These are phyloP conservation scores for Aspergillus pseudonomiae DNA, from an alignment of 2,329 filamentous ascomycete genomes.

Conservation along the genomic window DNA sequence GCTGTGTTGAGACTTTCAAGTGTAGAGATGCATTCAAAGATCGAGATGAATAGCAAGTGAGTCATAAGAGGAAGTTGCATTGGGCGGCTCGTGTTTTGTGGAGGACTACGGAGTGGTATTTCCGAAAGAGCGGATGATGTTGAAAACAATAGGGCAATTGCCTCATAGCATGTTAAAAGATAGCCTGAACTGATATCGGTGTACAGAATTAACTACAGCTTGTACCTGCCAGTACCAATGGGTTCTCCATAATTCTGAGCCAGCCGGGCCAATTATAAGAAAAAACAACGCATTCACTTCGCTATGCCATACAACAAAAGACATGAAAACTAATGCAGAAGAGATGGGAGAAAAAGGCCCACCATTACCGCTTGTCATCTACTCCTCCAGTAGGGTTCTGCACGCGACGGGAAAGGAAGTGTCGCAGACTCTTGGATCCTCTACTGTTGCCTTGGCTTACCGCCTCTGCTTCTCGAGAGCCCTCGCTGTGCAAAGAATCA, in stretches of 20 bases:
- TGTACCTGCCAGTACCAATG: background rate
- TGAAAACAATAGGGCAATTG: background rate
- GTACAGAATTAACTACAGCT: background rate
- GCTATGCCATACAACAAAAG: background rate
- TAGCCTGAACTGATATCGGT: background rate
- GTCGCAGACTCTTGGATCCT: slow-evolving; percentile 29
- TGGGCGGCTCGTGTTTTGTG: background rate
- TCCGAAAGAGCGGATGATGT: background rate
- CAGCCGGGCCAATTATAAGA: background rate
- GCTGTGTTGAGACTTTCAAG: background rate
- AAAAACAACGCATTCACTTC: background rate
- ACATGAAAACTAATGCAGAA: background rate
- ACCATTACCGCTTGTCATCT: slow-evolving; percentile 7
- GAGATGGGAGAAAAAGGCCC: background rate
- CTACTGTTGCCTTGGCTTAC: slow-evolving; percentile 20
- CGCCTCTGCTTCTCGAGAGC: slow-evolving; percentile 8
- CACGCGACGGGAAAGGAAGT: slow-evolving; percentile 21
- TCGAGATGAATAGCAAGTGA: background rate
- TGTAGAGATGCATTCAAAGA: background rate
- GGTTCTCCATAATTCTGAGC: background rate
- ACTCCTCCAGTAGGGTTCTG: slow-evolving; percentile 9
- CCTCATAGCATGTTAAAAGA: background rate
- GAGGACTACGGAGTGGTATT: background rate
- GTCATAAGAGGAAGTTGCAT: background rate
- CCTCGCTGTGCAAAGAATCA: slow-evolving; percentile 10